Percentiles rank a stretch among this genome's conserved stretches.
Evolutionary conservation across 768 basidiomycete genomes (phyloP).

Genomic region (Mycena filopes): DNA sequence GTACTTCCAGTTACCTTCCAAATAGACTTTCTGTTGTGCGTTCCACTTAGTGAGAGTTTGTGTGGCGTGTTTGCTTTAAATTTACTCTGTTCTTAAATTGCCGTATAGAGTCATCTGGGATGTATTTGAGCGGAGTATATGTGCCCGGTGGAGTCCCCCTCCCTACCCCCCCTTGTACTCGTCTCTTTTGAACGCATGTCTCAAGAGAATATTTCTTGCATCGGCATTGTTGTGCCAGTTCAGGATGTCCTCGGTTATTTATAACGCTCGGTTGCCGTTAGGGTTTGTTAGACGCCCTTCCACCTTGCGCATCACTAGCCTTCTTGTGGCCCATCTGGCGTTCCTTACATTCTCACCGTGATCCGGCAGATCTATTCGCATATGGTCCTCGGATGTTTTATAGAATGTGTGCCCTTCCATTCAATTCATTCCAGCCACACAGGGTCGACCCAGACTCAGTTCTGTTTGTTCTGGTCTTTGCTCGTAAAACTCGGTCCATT

Average conservation of each 20-base stretch:
- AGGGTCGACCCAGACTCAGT: neutral
- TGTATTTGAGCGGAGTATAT: too few relatives aligned
- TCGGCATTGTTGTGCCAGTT: constrained; percentile 11
- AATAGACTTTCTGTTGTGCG: neutral
- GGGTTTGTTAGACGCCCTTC: neutral
- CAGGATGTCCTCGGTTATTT: constrained; percentile 13
- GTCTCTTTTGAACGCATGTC: too few relatives aligned
- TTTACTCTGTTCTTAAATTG: too few relatives aligned
- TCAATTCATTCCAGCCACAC: neutral
- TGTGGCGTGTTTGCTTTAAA: too few relatives aligned
- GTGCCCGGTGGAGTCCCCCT: too few relatives aligned
- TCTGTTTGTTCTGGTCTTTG: neutral
- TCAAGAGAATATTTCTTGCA: too few relatives aligned
- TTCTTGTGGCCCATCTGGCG: constrained; percentile 15
- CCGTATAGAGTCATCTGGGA: too few relatives aligned
- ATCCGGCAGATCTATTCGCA: constrained; percentile 15
- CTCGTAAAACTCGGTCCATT: too few relatives aligned
- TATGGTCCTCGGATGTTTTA: constrained; percentile 11
- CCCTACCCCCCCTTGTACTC: too few relatives aligned
- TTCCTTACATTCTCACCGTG: constrained; percentile 4
- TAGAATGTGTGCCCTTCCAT: neutral
- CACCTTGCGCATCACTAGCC: neutral
- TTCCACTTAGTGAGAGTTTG: neutral
- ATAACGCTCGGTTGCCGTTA: too few relatives aligned
- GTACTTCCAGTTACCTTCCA: too few relatives aligned